phyloP scores from a whole-genome alignment of 768 basidiomycete species.

The Wakefieldia striispora region DNA sequence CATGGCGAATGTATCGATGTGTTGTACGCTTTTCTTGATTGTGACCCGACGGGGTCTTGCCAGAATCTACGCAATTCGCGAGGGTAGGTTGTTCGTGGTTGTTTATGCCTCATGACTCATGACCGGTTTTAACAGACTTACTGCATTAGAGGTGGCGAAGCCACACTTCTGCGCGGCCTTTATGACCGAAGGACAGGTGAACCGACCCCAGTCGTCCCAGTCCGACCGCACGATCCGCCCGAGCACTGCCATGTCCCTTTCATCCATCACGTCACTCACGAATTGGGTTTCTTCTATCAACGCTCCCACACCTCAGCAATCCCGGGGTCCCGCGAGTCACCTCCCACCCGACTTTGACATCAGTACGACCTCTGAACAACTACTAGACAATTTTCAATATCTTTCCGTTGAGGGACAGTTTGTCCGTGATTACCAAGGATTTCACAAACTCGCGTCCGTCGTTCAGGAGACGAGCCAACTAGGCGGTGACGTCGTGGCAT shows the following conservation, averaged over 20 bases:
- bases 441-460: constrained; percentile 43
- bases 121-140: constrained; percentile 36
- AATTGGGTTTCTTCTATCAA: constrained; percentile 26
- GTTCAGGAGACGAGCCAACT: constrained; percentile 49
- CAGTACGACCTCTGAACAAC: constrained; percentile 41
- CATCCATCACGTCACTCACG: constrained; percentile 50
- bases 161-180: constrained; percentile 66
- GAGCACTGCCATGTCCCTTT: constrained; percentile 37
- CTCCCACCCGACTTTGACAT: constrained; percentile 45
- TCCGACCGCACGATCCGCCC: constrained; percentile 57
- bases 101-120: background rate
- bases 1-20: constrained; percentile 65
- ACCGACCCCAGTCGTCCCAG: constrained; percentile 51
- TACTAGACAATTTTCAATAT: constrained; percentile 53
- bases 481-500: constrained; percentile 43
- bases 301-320: constrained; percentile 13
- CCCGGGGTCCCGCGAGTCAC: constrained; percentile 36
- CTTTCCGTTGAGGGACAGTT: constrained; percentile 45
- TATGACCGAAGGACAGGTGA: constrained; percentile 44
- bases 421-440: constrained; percentile 34
- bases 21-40: constrained; percentile 61
- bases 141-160: constrained; percentile 64
- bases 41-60: constrained; percentile 54
- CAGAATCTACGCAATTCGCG: constrained; percentile 64
- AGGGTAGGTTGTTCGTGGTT: constrained; percentile 48